Base-by-base conservation (phyloP, 208 protist species). In the Trypanosoma grayi region DNA sequence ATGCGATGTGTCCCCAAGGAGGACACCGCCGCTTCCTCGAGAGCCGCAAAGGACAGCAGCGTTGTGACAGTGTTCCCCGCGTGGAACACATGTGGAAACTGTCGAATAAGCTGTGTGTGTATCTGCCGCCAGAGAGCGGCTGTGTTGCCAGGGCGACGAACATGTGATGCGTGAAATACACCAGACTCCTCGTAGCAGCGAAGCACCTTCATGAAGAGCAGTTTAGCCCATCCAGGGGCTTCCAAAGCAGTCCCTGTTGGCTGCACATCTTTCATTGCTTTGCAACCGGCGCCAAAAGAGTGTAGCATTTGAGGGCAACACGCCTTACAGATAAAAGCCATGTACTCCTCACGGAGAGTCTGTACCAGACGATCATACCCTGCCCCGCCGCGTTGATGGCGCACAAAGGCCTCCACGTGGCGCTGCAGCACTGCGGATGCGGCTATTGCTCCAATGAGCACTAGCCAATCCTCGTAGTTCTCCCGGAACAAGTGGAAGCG, bases 51-150 rank as follows among this genome's bases (percentile, higher is more conserved):
- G 34, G 60, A 46, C 62, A 70, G 79, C 44, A 87, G 56, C 18
- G 74, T 74, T 14, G 77, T 73, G n/a, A 79, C 78, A 31, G 60
- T 70, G 55, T 52, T 74, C 50, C 75, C 73, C 1, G 68, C 60
- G 59, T 78, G 62, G 66, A 91, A 87, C 25, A 82, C 68, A 66
- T 78, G 60, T 9, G 81, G 81, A 39, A 91, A 85, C 0, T 69
- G 39, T 14, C 34, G 41, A 20, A 71, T 45, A 4, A 83, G 18
- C 10, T 44, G 28, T 14, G 24, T 10, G 44, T 81, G 79, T 13
- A 91, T 48, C 18, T 63, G 48, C 16, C 20, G 13, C 85, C 81
- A 88, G 4, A 92, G 56, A 2, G 34, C 50, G 0, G 69, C 59
- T 16, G 55, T 41, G 11, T 74, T 84, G 18, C 69, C 56, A 3